Evolutionary conservation across 2,329 filamentous ascomycete species (phyloP).

Genomic region (Elsinoe fawcettii): DNA sequence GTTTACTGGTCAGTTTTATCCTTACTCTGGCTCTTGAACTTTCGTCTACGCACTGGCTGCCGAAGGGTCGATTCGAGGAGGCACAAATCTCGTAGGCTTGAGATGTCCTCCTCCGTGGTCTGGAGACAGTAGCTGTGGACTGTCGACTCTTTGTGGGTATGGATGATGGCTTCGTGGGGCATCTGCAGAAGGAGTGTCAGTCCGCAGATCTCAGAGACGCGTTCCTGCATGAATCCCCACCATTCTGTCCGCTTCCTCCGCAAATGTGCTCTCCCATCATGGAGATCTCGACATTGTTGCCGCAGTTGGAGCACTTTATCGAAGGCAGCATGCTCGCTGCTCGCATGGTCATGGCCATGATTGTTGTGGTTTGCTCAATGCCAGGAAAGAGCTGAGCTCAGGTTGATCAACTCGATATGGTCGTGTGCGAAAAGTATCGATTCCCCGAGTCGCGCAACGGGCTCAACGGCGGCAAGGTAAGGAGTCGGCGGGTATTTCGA

Average conservation of each 20-base stretch:
- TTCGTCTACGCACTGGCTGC: constrained; percentile 9
- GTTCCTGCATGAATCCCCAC: constrained; percentile 28
- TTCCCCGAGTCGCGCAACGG: constrained; percentile 13
- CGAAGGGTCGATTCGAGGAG: constrained; percentile 8
- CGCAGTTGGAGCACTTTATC: constrained; percentile 82
- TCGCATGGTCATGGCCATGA: constrained; percentile 34
- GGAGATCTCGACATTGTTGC: constrained; percentile 69
- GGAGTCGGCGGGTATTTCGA: constrained; percentile 8
- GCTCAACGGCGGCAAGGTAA: background rate
- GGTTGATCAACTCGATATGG: constrained; percentile 5
- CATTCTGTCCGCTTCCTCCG: constrained; percentile 20
- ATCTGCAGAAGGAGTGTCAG: constrained; percentile 14
- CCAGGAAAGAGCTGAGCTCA: background rate
- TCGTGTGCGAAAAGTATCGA: constrained; percentile 13
- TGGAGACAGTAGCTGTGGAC: constrained; percentile 12
- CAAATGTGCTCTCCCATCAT: constrained; percentile 80
- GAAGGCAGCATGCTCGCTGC: constrained; percentile 67
- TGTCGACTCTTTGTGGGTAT: constrained; percentile 12
- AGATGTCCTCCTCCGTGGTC: constrained; percentile 11
- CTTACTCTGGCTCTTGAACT: background rate
- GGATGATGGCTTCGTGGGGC: constrained; percentile 4
- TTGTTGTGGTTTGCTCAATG: background rate
- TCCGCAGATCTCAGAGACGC: constrained; percentile 35
- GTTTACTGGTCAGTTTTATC: background rate
- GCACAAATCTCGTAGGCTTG: constrained; percentile 8